phyloP scores from a whole-genome alignment of 495 filamentous ascomycete genomes.

The Parmelia sp. region DNA sequence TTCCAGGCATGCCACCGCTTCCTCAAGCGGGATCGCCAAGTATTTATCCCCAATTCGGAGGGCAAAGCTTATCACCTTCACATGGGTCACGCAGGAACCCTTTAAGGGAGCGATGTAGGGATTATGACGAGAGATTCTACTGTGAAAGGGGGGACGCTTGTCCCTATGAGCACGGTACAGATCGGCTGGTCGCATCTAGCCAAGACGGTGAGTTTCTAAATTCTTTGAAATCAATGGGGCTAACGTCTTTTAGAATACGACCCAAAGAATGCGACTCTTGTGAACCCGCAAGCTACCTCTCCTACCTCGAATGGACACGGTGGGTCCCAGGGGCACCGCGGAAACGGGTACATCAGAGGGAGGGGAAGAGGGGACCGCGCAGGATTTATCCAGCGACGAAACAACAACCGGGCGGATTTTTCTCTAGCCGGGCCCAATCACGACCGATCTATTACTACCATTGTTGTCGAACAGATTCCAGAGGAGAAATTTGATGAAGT shows the following conservation, averaged over 20 bases:
- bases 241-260: slow-evolving; percentile 67
- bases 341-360: slow-evolving; percentile 41
- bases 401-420: slow-evolving; percentile 58
- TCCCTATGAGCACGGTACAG: slow-evolving; percentile 72
- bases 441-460: slow-evolving; percentile 67
- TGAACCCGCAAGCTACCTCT: slow-evolving; percentile 27
- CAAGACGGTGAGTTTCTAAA: slow-evolving; percentile 43
- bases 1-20: slow-evolving; percentile 47
- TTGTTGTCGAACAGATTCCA: slow-evolving; percentile 91
- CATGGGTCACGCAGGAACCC: background rate
- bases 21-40: slow-evolving; percentile 26
- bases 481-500: slow-evolving; percentile 75
- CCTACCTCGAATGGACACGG: slow-evolving; percentile 20
- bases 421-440: slow-evolving; percentile 67
- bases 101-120: slow-evolving; percentile 59
- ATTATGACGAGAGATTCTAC: slow-evolving; percentile 84
- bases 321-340: slow-evolving; percentile 30
- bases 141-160: slow-evolving; percentile 73
- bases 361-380: slow-evolving; percentile 42
- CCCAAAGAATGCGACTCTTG: slow-evolving; percentile 56
- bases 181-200: slow-evolving; percentile 46
- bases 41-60: slow-evolving; percentile 13
- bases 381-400: slow-evolving; percentile 32
- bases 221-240: slow-evolving; percentile 2
- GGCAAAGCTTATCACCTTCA: slow-evolving; percentile 9